Evolutionary conservation across 805 yeast genomes (phyloP).

Genomic region (Candida lessepsii): DNA sequence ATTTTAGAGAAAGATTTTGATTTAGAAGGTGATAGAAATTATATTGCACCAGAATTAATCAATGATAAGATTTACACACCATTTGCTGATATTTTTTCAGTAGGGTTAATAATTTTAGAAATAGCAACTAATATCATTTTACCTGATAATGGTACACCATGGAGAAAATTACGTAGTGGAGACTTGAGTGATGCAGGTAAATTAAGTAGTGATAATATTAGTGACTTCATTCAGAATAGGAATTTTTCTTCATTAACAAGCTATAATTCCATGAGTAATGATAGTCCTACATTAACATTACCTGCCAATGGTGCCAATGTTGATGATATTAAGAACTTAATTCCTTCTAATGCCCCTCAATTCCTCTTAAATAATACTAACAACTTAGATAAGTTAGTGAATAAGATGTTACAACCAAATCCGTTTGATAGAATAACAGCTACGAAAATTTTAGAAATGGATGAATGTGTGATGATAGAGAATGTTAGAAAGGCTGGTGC

Average conservation of each 20-base stretch:
- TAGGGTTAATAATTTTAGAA: conserved; percentile 90
- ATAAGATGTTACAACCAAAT: conserved; percentile 85
- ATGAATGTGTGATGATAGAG: conserved; percentile 78
- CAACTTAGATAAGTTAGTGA: conserved; percentile 75
- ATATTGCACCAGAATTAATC: conserved; percentile 95
- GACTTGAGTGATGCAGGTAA: conserved; percentile 94
- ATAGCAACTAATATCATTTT: conserved; percentile 92
- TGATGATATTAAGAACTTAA: conserved; percentile 27
- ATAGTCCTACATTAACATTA: conserved; percentile 12
- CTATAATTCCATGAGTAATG: conserved; percentile 22
- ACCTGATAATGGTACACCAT: conserved; percentile 94
- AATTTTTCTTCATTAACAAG: conserved; percentile 35
- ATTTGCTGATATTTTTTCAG: conserved; percentile 93
- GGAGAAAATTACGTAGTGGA: conserved; percentile 95
- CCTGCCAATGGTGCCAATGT: conserved; percentile 8
- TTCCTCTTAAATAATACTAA: conserved; percentile 59
- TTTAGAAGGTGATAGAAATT: conserved; percentile 95
- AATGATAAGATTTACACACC: conserved; percentile 79
- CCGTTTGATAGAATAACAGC: conserved; percentile 84
- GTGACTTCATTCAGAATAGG: conserved; percentile 40
- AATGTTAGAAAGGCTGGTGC: conserved; percentile 86
- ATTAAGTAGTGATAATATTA: conserved; percentile 52
- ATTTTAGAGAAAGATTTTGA: conserved; percentile 66
- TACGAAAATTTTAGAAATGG: conserved; percentile 59
- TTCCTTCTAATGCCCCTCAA: conserved; percentile 87